Evolutionary conservation across 495 filamentous ascomycete genomes (phyloP), one percentile per base, ranked within the genome.

Genomic region (Arthonia radiata): DNA sequence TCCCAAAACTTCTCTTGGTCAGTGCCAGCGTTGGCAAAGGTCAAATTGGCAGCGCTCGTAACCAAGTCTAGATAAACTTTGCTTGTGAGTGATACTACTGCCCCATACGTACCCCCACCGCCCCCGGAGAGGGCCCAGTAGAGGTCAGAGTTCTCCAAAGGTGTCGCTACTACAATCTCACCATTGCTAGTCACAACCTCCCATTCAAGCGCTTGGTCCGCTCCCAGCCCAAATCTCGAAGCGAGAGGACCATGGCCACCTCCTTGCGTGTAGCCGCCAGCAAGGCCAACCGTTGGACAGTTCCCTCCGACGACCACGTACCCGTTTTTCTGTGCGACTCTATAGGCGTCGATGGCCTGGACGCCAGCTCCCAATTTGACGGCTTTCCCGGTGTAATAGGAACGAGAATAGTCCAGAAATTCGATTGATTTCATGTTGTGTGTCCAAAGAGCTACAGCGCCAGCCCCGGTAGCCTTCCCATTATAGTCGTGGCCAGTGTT

Each of bases 51-150:
- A 3, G 24, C 34, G 15, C 30, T 25, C 7, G 27, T 33, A 6
- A 31, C 22, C 4, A 18, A 32, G 12, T 44, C 42, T 0, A 22
- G 25, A 26, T 57, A 39, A 1, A 47, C 41, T 31, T 49, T 53
- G 5, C 42, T 36, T 0, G 65, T 73, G 27, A 61, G 47, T 1
- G 56, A 61, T 25, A 50, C 58, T n/a, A 72, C 50, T 17, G 72
- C 52, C 3, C 61, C 67, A 24, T 66, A 74, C 5, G 65, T 70
- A 11, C 63, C 63, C 13, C 56, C 65, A 10, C 67, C 70, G 10
- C 69, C 69, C 1, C 68, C 71, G 18, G 59, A 50, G 21, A 73
- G 50, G 5, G 71, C 71, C 67, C 65, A 75, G 41, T 67, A 75
- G 4, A 76, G 37, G 38, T 75, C 70, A 1, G 44, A 25, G 31